Evolutionary conservation across 306 rosid species (phyloP).

Genomic region (Vigna trinervia): DNA sequence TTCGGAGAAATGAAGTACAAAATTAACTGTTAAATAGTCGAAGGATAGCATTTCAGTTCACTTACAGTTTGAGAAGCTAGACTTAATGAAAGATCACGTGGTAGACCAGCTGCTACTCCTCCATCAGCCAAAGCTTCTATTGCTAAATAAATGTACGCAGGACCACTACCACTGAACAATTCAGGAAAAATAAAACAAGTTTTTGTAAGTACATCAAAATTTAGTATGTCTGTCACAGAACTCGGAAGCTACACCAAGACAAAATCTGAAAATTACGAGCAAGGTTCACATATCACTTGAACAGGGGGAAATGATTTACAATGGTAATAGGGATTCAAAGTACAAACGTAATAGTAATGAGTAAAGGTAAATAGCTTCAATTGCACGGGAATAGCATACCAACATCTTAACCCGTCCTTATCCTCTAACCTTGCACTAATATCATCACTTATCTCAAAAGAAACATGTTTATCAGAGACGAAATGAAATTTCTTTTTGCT

Average conservation of each 20-base stretch:
- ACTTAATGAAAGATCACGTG: slow-evolving; percentile 83
- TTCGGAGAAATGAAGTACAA: not conserved
- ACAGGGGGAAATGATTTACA: slow-evolving; percentile 10
- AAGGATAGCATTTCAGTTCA: slow-evolving; percentile 38
- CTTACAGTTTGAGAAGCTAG: slow-evolving; percentile 98
- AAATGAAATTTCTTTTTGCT: slow-evolving; percentile 11
- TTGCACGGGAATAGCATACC: slow-evolving; percentile 6
- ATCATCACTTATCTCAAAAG: slow-evolving; percentile 13
- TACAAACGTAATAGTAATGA: slow-evolving; percentile 8
- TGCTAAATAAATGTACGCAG: slow-evolving; percentile 87
- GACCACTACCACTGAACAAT: slow-evolving; percentile 94
- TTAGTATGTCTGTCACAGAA: not conserved
- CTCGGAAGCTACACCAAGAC: slow-evolving; percentile 17
- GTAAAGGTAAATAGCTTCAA: slow-evolving; percentile 27
- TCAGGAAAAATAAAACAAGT: slow-evolving; percentile 33
- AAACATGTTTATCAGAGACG: slow-evolving; percentile 22
- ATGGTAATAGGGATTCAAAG: slow-evolving; percentile 8
- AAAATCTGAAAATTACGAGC: not conserved
- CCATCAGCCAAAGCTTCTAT: slow-evolving; percentile 99
- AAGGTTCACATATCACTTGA: slow-evolving; percentile 29
- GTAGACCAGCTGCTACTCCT: slow-evolving; percentile 99
- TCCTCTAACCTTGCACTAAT: slow-evolving; percentile 14
- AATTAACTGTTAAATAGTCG: slow-evolving; percentile 12
- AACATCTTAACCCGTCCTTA: slow-evolving; percentile 8
- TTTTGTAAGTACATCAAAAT: slow-evolving; percentile 18